Evolutionary conservation across 140 eudicot genomes (phyloP).

Genomic region (Stevia rebaudiana): DNA sequence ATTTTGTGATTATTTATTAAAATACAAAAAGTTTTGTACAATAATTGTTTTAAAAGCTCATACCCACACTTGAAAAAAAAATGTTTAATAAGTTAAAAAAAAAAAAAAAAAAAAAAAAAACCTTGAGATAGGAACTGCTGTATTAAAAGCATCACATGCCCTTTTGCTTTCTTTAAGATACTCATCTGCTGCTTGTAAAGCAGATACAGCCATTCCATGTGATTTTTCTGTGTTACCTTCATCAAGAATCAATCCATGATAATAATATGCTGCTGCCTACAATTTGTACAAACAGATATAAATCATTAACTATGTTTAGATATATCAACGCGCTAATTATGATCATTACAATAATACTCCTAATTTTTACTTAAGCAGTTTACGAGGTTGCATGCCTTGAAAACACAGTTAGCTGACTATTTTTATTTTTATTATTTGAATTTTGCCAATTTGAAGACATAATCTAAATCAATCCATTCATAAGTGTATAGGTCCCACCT

Average conservation of each 20-base stretch:
- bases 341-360: neutral
- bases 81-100: neutral
- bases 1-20: too few relatives aligned
- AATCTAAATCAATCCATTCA: neutral
- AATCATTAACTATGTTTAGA: too few relatives aligned
- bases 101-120: slow-evolving; percentile 17
- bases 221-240: slow-evolving; percentile 97
- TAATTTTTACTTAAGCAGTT: neutral
- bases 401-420: neutral
- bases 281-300: slow-evolving; percentile 7
- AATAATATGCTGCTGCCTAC: slow-evolving; percentile 94
- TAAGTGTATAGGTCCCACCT: neutral
- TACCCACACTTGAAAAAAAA: neutral
- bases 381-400: neutral
- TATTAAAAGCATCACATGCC: slow-evolving; percentile 74
- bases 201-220: slow-evolving; percentile 98
- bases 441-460: neutral
- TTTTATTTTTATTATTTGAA: neutral
- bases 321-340: neutral
- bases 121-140: slow-evolving; percentile 81
- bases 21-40: too few relatives aligned
- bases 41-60: too few relatives aligned
- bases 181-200: slow-evolving; percentile 96
- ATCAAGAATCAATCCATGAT: slow-evolving; percentile 90
- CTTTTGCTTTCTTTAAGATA: slow-evolving; percentile 87